Conservation (phyloP, 805 yeast species). For the Candida hispaniensis region DNA sequence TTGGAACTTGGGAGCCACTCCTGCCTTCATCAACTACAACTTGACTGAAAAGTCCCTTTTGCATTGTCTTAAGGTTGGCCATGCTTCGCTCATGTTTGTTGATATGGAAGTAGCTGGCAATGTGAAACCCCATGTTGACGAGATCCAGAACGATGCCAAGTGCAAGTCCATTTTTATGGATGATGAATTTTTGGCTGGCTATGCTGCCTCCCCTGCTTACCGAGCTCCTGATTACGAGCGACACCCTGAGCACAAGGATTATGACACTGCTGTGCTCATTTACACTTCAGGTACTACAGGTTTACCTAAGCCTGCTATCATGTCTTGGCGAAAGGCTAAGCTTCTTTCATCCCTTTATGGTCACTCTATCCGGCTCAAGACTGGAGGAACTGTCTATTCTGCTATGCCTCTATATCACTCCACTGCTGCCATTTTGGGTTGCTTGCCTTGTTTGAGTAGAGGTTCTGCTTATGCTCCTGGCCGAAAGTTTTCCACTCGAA, state of each 20-base stretch:
- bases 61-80: conserved; percentile 69
- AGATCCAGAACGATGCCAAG: conserved; percentile 27
- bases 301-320: conserved; percentile 83
- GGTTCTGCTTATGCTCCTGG: conserved; percentile 75
- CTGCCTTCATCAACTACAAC: conserved; percentile 80
- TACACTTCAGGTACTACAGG: conserved; percentile 96
- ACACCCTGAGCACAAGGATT: conserved; percentile 44
- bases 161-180: conserved; percentile 31
- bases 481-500: conserved; percentile 68
- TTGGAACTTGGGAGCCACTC: conserved; percentile 86
- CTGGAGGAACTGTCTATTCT: conserved; percentile 55
- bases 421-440: conserved; percentile 80
- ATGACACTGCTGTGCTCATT: conserved; percentile 58
- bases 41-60: conserved; percentile 59
- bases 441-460: conserved; percentile 40
- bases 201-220: conserved; percentile 35
- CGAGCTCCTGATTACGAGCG: conserved; percentile 46
- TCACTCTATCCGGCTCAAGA: conserved; percentile 49
- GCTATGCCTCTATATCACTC: conserved; percentile 96
- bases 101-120: conserved; percentile 57
- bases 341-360: conserved; percentile 66
- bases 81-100: conserved; percentile 52
- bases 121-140: conserved; percentile 40
- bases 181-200: conserved; percentile 33
- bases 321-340: conserved; percentile 79